phyloP scores from a whole-genome alignment of 2,329 filamentous ascomycete genomes.

The Colletotrichum sp. region DNA sequence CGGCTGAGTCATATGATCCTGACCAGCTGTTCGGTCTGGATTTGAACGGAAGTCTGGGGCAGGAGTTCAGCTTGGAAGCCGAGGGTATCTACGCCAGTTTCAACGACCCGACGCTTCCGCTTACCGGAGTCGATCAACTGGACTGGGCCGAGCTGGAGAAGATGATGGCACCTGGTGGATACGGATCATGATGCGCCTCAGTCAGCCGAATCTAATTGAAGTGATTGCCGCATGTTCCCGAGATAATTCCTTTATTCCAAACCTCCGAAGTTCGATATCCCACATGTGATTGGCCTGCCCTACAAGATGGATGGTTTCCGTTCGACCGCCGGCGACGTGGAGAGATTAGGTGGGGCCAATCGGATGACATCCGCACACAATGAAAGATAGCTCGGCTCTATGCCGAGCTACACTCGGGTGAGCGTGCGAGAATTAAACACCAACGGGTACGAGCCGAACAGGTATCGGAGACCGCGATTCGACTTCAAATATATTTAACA shows the following conservation, averaged over 20 bases:
- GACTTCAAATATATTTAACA: not conserved
- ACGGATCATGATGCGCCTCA: not conserved
- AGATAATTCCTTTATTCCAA: not conserved
- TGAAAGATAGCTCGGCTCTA: not conserved
- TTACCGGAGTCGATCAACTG: conserved; percentile 32
- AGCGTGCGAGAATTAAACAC: not conserved
- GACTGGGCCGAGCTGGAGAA: conserved; percentile 33
- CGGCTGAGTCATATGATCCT: not conserved
- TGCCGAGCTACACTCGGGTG: not conserved
- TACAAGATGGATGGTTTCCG: not conserved
- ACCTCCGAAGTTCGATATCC: not conserved
- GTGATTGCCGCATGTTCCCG: not conserved
- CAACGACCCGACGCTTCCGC: conserved; percentile 30
- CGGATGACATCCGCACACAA: not conserved
- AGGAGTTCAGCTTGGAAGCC: conserved; percentile 28
- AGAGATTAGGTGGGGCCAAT: not conserved
- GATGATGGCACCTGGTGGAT: conserved; percentile 24
- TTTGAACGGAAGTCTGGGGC: conserved; percentile 22
- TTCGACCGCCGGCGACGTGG: not conserved
- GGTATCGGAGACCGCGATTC: not conserved
- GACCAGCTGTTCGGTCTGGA: conserved; percentile 23
- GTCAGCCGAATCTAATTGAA: not conserved
- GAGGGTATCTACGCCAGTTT: conserved; percentile 31
- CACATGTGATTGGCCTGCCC: not conserved
- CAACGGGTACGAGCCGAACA: conserved; percentile 12